Evolutionary conservation across 352 stramenopile genomes (phyloP).

Genomic region (Phytopythium sindhum): DNA sequence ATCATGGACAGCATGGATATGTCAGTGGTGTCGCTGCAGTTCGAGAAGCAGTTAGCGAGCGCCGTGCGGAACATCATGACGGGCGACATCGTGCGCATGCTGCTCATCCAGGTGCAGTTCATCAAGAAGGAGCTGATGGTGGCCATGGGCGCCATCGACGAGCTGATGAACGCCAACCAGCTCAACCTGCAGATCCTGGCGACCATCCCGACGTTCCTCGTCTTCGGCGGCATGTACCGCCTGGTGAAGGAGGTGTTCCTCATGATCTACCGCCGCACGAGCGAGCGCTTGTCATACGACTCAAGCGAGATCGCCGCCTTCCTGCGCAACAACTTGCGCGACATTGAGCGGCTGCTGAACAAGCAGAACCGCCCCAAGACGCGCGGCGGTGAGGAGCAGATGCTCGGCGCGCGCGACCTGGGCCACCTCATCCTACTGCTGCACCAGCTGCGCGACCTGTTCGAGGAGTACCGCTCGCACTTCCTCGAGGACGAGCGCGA

Average conservation of each 20-base stretch:
- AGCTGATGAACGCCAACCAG: conserved; percentile 87
- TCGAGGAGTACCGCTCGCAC: conserved; percentile 61
- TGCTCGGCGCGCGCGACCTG: conserved; percentile 63
- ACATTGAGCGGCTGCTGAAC: conserved; percentile 84
- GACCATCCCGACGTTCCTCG: conserved; percentile 80
- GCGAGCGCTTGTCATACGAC: conserved; percentile 76
- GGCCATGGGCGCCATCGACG: conserved; percentile 83
- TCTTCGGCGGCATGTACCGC: conserved; percentile 72
- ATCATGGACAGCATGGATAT: conserved; percentile 70
- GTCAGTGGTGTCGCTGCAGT: conserved; percentile 72
- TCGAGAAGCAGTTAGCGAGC: conserved; percentile 57
- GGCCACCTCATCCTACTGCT: conserved; percentile 71
- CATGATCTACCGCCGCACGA: conserved; percentile 78
- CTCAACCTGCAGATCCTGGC: conserved; percentile 84
- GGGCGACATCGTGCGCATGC: conserved; percentile 84
- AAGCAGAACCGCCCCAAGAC: conserved; percentile 56
- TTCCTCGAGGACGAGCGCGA: conserved; percentile 80
- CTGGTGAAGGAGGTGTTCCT: conserved; percentile 50
- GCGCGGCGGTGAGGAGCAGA: conserved; percentile 18
- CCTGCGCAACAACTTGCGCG: conserved; percentile 73
- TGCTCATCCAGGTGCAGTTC: conserved; percentile 87
- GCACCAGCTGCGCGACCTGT: conserved; percentile 73
- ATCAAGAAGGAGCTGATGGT: conserved; percentile 90
- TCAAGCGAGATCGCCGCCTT: conserved; percentile 68
- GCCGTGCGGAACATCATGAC: conserved; percentile 80